A percentile compares a stretch with the other conserved stretches of the same genome.
phyloP scores from a whole-genome alignment of 2,329 filamentous ascomycete genomes.

The Neofusicoccum sp. region DNA sequence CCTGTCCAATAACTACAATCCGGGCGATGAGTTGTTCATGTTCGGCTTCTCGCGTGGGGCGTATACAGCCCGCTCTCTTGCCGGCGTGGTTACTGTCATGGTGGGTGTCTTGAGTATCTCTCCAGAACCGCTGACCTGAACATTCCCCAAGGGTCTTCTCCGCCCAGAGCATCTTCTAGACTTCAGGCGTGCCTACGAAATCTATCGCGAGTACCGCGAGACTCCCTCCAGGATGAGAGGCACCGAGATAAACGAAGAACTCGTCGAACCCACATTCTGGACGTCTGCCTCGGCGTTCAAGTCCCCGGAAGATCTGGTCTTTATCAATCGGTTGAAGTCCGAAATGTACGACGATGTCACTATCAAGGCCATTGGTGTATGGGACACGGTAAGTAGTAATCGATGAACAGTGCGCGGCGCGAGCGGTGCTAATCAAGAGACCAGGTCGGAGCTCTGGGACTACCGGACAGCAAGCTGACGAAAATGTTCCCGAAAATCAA shows the following conservation, averaged over 20 bases:
- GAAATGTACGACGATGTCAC: slow-evolving; percentile 12
- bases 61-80: slow-evolving; percentile 44
- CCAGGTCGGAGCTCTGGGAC: slow-evolving; percentile 22
- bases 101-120: too few species aligned
- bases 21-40: slow-evolving; percentile 48
- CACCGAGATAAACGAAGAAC: too few species aligned
- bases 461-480: not conserved
- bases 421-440: slow-evolving; percentile 30
- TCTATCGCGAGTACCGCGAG: slow-evolving; percentile 28
- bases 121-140: too few species aligned
- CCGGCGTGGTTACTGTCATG: slow-evolving; percentile 48
- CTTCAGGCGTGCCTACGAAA: slow-evolving; percentile 43
- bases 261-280: not conserved
- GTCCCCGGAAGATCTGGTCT: not conserved
- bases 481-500: slow-evolving; percentile 18
- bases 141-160: slow-evolving; percentile 43
- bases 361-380: slow-evolving; percentile 51
- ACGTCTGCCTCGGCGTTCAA: not conserved
- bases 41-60: slow-evolving; percentile 51
- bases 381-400: slow-evolving; percentile 49
- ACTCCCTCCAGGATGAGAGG: too few species aligned
- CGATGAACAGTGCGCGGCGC: too few species aligned
- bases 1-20: slow-evolving; percentile 56
- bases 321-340: too few species aligned
- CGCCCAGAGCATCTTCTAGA: slow-evolving; percentile 50